Evolutionary conservation across 2,329 filamentous ascomycete genomes (phyloP), one percentile per base, ranked within the genome.

Genomic region (Tolypocladium cylindrosporum): DNA sequence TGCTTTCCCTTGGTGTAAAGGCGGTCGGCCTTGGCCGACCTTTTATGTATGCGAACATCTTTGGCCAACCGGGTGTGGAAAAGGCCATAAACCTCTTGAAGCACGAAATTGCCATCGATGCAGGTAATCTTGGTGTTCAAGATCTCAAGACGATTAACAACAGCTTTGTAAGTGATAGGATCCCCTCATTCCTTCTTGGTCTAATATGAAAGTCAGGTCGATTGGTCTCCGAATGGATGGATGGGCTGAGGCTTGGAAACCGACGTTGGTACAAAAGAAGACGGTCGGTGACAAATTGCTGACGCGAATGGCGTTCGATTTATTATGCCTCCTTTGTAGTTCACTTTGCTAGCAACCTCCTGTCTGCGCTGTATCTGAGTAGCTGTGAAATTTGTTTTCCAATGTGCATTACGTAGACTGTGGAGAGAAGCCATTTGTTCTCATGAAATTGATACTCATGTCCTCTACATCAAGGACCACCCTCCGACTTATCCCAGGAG

Each of bases 41-140:
- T 11, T 75, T 78, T 61, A 80, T 82, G 78, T 82, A 74, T 64
- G 70, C 77, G 61, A 82, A 82, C 67, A 66, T 79, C 52, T 83
- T 74, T 60, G 80, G 80, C 7, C 67, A 71, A 53, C 73, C 75
- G 9, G 80, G 80, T 51, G 76, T 83, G 2, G 67, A 73, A 63
- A 74, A 72, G 67, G 74, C 68, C 37, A 69, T 75, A 52, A 50
- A 67, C 10, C 71, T 83, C 13, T 67, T 83, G 62, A 80, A 78
- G 71, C 70, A 74, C 58, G 80, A 82, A 71, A 68, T 83, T 57
- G 66, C 70, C 40, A 69, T 75, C 57, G 75, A 77, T 59, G 74
- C 73, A 14, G 74, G 69, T 13, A 77, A 77, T 67, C 63, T 77
- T n/a, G 75, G 75, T 55, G 69, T 76, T 6, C 61, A 66, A 8